Evolutionary conservation across 2,329 filamentous ascomycete genomes (phyloP), one percentile per base, ranked within the genome.

Genomic region (Hyphodiscus sp.): DNA sequence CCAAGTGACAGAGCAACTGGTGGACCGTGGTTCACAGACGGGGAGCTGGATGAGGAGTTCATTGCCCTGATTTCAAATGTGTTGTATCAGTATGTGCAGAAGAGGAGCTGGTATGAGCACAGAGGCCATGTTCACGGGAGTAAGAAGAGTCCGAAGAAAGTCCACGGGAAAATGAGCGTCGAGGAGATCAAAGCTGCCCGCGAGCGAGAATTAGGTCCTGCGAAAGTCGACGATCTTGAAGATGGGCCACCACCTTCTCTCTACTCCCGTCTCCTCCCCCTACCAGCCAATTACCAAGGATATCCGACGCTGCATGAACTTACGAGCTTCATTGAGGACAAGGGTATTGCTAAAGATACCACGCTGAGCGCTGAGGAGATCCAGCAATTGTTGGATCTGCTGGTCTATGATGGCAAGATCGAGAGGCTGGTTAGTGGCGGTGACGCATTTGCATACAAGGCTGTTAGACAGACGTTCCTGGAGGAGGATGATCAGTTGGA

Each of bases 21-120:
- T 47, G 94, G 94, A 1, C 87, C 90, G 9, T 99, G 92, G 89
- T 96, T 94, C 69, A 91, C 89, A 8, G 91, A 96, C 58, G 89
- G 90, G 50, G 87, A 91, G 60, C 79, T 97, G 13, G 94, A 99
- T 70, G 85, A 88, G 59, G 87, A 87, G 54, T 89, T 99, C 68
- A 91, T 97, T 63, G 83, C 88, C 53, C 82, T 83, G 43, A 76
- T 96, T 48, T 82, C 87, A 56, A 78, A 81, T 19, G 80, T 87
- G 55, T 81, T 95, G 49, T 87, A 89, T 62, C 81, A 86, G 59
- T 85, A 83, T 57, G 82, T 96, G 57, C 84, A 86, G 63, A 75
- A 75, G 11, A 77, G 83, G 64, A 92, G 87, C 65, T 91, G 88
- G 71, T 85, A 85, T 63, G 77, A 71, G 63, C 62, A 65, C 16